These are phyloP conservation scores for Biscogniauxia marginata DNA, from an alignment of 2,329 filamentous ascomycete species.

Conservation along the genomic window DNA sequence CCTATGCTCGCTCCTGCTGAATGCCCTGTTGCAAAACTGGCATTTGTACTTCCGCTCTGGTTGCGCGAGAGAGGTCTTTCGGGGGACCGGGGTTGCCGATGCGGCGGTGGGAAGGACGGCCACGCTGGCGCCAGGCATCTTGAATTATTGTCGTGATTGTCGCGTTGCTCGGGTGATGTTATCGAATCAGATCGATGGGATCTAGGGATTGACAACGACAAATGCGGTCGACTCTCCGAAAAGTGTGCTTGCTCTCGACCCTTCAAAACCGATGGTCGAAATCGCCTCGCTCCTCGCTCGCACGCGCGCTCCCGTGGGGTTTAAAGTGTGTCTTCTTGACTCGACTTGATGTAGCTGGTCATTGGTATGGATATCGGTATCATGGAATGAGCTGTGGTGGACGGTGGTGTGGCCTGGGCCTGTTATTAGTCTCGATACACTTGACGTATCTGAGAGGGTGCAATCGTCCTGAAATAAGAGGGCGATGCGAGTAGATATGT, in stretches of 20 bases:
- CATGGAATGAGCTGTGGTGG: conserved; percentile 49
- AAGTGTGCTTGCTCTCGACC: conserved; percentile 27
- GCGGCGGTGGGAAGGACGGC: conserved; percentile 60
- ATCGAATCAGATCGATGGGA: conserved; percentile 18
- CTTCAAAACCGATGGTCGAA: conserved; percentile 58
- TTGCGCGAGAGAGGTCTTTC: conserved; percentile 68
- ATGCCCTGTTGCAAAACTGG: conserved; percentile 96
- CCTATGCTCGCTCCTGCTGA: conserved; percentile 94
- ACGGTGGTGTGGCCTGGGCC: conserved; percentile 38
- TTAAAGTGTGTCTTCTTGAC: conserved; percentile 68
- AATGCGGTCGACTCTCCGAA: conserved; percentile 27
- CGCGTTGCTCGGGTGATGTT: conserved; percentile 22
- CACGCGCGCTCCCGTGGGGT: conserved; percentile 63
- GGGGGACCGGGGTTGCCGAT: conserved; percentile 67
- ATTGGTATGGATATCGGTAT: conserved; percentile 53
- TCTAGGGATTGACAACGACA: conserved; percentile 22
- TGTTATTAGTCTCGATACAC: conserved; percentile 29
- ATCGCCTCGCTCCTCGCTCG: conserved; percentile 58
- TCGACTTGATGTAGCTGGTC: conserved; percentile 47
- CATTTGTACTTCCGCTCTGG: conserved; percentile 99
- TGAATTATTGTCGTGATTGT: conserved; percentile 35
- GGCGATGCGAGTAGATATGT: conserved; percentile 27
- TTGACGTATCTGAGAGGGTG: conserved; percentile 30
- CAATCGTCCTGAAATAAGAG: conserved; percentile 27
- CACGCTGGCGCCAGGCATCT: conserved; percentile 71